These are phyloP conservation scores for Globisporangium spiculum DNA, from an alignment of 352 stramenopile species.

Conservation along the genomic window DNA sequence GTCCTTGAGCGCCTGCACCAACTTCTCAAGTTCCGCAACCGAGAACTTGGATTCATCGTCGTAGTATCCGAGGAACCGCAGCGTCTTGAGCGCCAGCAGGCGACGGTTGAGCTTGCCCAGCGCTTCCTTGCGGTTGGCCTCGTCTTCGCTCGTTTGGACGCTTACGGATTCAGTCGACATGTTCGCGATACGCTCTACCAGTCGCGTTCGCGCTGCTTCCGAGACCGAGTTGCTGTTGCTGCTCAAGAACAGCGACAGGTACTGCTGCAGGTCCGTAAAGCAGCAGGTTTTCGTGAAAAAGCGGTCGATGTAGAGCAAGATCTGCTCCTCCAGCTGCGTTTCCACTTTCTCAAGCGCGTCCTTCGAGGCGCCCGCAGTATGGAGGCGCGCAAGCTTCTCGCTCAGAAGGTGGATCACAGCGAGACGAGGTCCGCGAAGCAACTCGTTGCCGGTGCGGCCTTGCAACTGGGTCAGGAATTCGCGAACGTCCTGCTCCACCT, in stretches of 20 bases:
- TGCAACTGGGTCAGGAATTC: slow-evolving; percentile 47
- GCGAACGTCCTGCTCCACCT: slow-evolving; percentile 29
- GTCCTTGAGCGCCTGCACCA: slow-evolving; percentile 47
- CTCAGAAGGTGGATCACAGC: slow-evolving; percentile 54
- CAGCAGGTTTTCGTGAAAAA: slow-evolving; percentile 85
- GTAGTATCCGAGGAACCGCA: slow-evolving; percentile 69
- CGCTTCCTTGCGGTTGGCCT: slow-evolving; percentile 36
- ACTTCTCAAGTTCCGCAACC: slow-evolving; percentile 28
- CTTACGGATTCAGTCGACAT: slow-evolving; percentile 31
- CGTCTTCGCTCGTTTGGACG: slow-evolving; percentile 18
- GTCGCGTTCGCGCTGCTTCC: slow-evolving; percentile 25
- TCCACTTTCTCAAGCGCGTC: slow-evolving; percentile 35
- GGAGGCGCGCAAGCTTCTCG: slow-evolving; percentile 44
- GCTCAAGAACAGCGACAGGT: slow-evolving; percentile 43
- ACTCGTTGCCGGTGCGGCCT: slow-evolving; percentile 40
- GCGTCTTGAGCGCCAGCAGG: slow-evolving; percentile 61
- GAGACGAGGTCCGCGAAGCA: slow-evolving; percentile 67
- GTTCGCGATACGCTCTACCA: slow-evolving; percentile 35
- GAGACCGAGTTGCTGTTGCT: slow-evolving; percentile 30
- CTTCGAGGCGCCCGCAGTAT: slow-evolving; percentile 2
- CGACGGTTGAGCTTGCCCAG: slow-evolving; percentile 50
- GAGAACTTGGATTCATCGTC: slow-evolving; percentile 21
- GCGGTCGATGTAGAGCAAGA: slow-evolving; percentile 57
- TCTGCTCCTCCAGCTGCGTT: slow-evolving; percentile 36
- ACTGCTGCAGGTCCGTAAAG: slow-evolving; percentile 85